Conservation (phyloP, 495 filamentous ascomycete species). For the Aspergillus funiculosus region DNA sequence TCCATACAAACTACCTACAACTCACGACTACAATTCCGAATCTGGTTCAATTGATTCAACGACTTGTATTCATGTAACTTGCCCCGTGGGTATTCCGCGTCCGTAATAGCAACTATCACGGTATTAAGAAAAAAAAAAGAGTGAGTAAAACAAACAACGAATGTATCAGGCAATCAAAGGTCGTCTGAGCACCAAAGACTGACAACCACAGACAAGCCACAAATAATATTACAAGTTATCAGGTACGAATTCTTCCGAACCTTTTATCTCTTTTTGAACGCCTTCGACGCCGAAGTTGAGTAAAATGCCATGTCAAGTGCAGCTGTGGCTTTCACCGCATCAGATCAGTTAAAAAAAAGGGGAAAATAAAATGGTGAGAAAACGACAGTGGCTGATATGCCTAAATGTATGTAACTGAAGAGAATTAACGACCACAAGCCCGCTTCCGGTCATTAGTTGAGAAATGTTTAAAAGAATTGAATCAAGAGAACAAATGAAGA, state of each 20-base stretch:
- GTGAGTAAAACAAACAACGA: slow-evolving; percentile 12
- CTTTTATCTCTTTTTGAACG: slow-evolving; percentile 25
- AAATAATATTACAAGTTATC: slow-evolving; percentile 27
- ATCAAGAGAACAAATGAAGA: background rate
- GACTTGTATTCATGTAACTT: slow-evolving; percentile 14
- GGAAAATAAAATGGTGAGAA: slow-evolving; percentile 3
- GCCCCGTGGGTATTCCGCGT: slow-evolving; percentile 20
- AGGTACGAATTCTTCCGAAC: slow-evolving; percentile 17
- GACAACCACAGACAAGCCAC: slow-evolving; percentile 3
- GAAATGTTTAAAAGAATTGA: slow-evolving; percentile 13
- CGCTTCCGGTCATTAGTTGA: slow-evolving; percentile 41
- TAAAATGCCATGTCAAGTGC: slow-evolving; percentile 20
- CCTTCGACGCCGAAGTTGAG: slow-evolving; percentile 26
- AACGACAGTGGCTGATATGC: too few relatives aligned
- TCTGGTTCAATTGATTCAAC: background rate
- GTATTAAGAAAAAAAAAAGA: slow-evolving; percentile 19
- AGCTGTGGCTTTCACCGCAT: too few relatives aligned
- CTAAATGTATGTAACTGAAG: too few relatives aligned
- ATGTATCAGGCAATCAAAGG: slow-evolving; percentile 9
- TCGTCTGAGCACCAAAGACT: background rate
- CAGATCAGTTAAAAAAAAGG: slow-evolving; percentile 10
- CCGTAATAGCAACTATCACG: slow-evolving; percentile 15
- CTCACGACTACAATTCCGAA: too few relatives aligned
- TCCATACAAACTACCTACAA: background rate
- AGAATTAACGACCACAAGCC: slow-evolving; percentile 41